Conservation (phyloP, 257 asterid species). For the Solanum piurae region DNA sequence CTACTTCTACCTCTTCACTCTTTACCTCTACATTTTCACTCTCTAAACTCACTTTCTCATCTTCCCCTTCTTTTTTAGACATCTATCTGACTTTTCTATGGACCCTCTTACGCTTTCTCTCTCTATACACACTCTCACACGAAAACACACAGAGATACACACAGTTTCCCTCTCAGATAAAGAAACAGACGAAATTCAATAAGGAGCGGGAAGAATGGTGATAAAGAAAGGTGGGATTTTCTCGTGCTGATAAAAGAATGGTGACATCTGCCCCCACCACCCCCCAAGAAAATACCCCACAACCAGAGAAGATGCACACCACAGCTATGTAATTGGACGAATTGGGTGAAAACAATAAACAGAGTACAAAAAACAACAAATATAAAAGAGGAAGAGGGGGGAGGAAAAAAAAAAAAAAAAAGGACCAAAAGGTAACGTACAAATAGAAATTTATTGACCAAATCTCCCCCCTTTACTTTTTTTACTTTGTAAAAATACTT, state of each 20-base stretch:
- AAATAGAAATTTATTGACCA: background rate
- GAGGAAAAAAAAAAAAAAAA: background rate
- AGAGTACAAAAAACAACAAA: background rate
- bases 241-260: slow-evolving; percentile 49
- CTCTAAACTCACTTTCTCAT: slow-evolving; percentile 2
- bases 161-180: slow-evolving; percentile 26
- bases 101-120: background rate
- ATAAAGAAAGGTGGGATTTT: slow-evolving; percentile 27
- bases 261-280: slow-evolving; percentile 4
- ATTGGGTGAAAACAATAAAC: background rate
- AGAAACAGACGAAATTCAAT: slow-evolving; percentile 39
- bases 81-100: background rate
- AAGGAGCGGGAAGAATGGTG: slow-evolving; percentile 60
- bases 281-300: slow-evolving; percentile 26
- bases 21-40: slow-evolving; percentile 7
- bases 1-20: slow-evolving; percentile 13
- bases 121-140: background rate
- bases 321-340: slow-evolving; percentile 4
- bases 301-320: slow-evolving; percentile 10
- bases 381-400: background rate
- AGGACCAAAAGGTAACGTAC: slow-evolving; percentile 21
- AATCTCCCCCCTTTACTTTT: background rate
- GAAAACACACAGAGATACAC: slow-evolving; percentile 16
- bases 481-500: background rate
- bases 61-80: background rate